A percentile compares a stretch with the other conserved stretches of the same genome.
Evolutionary conservation across 371 early-diverging fungal genomes (phyloP).

Genomic region (Mucor sp.): DNA sequence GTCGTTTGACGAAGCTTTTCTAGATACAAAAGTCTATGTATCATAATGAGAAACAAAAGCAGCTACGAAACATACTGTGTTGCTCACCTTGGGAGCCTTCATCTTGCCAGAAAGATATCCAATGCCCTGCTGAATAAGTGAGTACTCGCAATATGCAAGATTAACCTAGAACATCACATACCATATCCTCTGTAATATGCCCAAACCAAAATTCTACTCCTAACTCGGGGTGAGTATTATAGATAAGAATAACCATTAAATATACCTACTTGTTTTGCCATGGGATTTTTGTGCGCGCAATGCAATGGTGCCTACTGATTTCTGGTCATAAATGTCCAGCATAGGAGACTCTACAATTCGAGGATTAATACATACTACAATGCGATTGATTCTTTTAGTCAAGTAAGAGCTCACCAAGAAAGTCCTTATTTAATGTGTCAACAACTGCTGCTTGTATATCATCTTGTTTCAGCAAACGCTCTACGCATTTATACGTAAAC

Average conservation of each 20-base stretch:
- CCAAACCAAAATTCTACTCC: conserved; percentile 60
- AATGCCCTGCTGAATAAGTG: conserved; percentile 35
- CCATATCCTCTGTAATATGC: conserved; percentile 64
- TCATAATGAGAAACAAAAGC: neutral
- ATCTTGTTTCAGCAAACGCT: conserved; percentile 28
- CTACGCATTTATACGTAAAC: conserved; percentile 61
- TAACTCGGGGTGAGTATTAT: neutral
- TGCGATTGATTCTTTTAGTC: neutral
- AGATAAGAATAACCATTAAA: neutral
- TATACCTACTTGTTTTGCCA: conserved; percentile 4
- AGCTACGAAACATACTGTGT: neutral
- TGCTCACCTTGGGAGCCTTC: conserved; percentile 32
- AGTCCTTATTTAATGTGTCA: conserved; percentile 26
- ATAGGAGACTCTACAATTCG: conserved; percentile 37
- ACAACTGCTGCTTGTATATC: conserved; percentile 37
- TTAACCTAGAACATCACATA: conserved; percentile 6
- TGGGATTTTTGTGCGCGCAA: conserved; percentile 29
- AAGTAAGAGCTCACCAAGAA: conserved; percentile 27
- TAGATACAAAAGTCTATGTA: conserved; percentile 36
- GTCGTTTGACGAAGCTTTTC: conserved; percentile 20
- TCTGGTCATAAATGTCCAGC: conserved; percentile 37
- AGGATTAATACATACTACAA: neutral
- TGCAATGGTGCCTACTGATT: conserved; percentile 54
- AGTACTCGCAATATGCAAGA: neutral
- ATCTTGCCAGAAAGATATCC: conserved; percentile 48